Base-by-base conservation (phyloP, 257 asterid species). In the Nicotiana paniculata region DNA sequence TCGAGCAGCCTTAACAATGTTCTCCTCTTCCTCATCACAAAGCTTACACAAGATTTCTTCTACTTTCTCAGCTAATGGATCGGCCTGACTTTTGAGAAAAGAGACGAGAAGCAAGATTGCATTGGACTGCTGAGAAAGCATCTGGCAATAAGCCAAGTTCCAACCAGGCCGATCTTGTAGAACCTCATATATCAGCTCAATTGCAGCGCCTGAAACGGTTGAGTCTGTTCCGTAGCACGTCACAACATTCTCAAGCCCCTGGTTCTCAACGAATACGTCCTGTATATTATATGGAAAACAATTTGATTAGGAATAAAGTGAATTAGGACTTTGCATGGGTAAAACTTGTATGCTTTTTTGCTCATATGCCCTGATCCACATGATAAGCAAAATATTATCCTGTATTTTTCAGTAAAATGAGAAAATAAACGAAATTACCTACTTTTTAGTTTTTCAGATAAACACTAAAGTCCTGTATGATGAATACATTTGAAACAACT, bases 181-280 rank as follows among this genome's bases (percentile, higher is more conserved):
- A 84, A 91, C 91, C 87, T 90, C 91, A 39, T 89, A 84, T 9
- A 91, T 83, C 63, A 90, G 85, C 87, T 89, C 86, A 10, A 88
- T 54, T 5, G 93, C 95, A 81, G 87, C 88, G 53, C 46, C 75
- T 58, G 87, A 85, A 69, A 87, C 58, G 77, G 83, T 79, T 9
- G 89, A 81, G 61, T 81, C 80, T 84, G 39, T 62, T 10, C 80
- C 86, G 37, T 85, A 85, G 85, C 88, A 89, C 30, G 82, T 82
- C 7, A 89, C 80, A 17, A 86, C 67, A 62, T 89, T 89, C 76
- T 84, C 88, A 61, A 89, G 82, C 72, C 92, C 92, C 35, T 83
- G 81, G 75, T 90, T 90, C 90, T 89, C 90, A 1, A 90, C 32
- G 61, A 90, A 84, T 33, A 89, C 80, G 6, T 69, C 91, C 95